A percentile compares a stretch with the other conserved stretches of the same genome.
Conservation (phyloP, 176 grass and related monocot genomes). For the Neostapfia colusana region DNA sequence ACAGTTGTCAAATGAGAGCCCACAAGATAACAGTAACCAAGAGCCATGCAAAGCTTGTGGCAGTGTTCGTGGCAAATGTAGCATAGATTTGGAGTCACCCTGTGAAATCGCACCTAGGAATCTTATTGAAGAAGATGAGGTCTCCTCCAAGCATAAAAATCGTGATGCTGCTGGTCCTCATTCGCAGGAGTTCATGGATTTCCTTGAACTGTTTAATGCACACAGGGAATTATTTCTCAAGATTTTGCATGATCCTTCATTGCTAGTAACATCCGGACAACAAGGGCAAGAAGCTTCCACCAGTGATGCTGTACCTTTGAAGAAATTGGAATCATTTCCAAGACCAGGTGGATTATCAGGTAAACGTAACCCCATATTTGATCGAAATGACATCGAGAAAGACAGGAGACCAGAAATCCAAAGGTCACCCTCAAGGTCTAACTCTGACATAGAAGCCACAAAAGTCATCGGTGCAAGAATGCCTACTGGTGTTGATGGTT, state of each 20-base stretch:
- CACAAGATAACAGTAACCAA: not conserved
- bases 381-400: constrained; percentile 47
- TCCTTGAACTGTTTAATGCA: constrained; percentile 55
- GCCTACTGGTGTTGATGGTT: constrained; percentile 32
- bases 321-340: constrained; percentile 50
- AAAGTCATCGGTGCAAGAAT: constrained; percentile 50
- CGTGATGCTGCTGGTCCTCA: constrained; percentile 39
- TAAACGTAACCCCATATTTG: constrained; percentile 54
- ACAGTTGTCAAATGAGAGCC: constrained; percentile 7
- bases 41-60: constrained; percentile 18
- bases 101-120: constrained; percentile 15
- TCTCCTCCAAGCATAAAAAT: constrained; percentile 22
- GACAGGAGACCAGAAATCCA: constrained; percentile 28
- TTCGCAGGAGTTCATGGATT: constrained; percentile 67
- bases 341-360: constrained; percentile 43
- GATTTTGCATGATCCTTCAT: constrained; percentile 66
- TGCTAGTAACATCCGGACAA: constrained; percentile 37
- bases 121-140: constrained; percentile 25
- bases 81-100: constrained; percentile 31
- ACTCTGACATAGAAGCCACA: constrained; percentile 20
- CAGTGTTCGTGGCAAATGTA: constrained; percentile 16
- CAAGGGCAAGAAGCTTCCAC: constrained; percentile 54
- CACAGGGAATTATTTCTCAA: constrained; percentile 69
- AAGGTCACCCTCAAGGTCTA: constrained; percentile 29
- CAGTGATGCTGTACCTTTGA: constrained; percentile 1